Evolutionary conservation across 1,139 yeast species (phyloP).

Genomic region (Saccharomyces hybrid): DNA sequence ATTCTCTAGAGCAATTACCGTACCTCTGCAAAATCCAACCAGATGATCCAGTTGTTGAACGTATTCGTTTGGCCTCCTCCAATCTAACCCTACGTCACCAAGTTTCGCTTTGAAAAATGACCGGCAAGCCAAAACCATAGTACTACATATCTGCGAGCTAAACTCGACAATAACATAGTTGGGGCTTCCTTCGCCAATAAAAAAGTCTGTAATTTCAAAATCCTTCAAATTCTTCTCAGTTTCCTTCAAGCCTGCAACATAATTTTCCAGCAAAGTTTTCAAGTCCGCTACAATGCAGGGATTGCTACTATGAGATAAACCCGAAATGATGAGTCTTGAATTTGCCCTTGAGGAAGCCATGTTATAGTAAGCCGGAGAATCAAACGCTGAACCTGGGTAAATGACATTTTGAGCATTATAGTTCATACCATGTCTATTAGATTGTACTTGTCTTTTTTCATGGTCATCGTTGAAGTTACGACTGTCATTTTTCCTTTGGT

Average conservation of each 20-base stretch:
- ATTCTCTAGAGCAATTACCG: constrained; percentile 12
- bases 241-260: not conserved
- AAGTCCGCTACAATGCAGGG: constrained; percentile 11
- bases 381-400: not conserved
- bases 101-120: constrained; percentile 18
- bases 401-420: not conserved
- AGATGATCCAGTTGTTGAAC: constrained; percentile 18
- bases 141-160: constrained; percentile 16
- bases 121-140: constrained; percentile 19
- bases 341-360: constrained; percentile 5
- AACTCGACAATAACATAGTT: constrained; percentile 14
- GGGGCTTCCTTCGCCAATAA: not conserved
- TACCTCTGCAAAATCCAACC: constrained; percentile 19
- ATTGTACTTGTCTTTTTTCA: not conserved
- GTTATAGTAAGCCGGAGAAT: not conserved
- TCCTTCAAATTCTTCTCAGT: not conserved
- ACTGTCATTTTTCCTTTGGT: not conserved
- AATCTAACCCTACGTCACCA: constrained; percentile 6
- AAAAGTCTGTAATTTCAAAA: not conserved
- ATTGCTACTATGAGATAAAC: constrained; percentile 12
- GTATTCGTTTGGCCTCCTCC: constrained; percentile 25
- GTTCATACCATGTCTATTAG: not conserved
- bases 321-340: constrained; percentile 4
- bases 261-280: constrained; percentile 3
- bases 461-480: not conserved